Percentiles rank a stretch among this genome's conserved stretches.
Conservation (phyloP, 352 stramenopile species). For the Discostella stelligera region DNA sequence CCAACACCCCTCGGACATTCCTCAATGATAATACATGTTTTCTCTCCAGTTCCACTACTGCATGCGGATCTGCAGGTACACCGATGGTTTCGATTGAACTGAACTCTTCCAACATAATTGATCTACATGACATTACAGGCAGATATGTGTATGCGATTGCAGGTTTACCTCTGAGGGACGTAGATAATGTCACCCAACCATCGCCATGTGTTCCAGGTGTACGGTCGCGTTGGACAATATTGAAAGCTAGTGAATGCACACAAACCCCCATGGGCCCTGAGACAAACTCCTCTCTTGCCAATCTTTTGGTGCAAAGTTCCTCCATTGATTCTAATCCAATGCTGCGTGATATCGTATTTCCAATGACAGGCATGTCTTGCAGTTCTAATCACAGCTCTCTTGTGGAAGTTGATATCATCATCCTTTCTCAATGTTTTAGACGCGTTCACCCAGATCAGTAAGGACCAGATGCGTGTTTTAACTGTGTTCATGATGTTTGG, state of each 20-base stretch:
- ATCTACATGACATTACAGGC: constrained; percentile 46
- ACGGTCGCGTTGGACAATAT: constrained; percentile 55
- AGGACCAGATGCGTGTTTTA: background rate
- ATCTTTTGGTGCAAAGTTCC: constrained; percentile 24
- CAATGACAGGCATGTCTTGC: constrained; percentile 36
- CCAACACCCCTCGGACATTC: constrained; percentile 57
- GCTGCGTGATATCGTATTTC: constrained; percentile 56
- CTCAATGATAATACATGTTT: constrained; percentile 57
- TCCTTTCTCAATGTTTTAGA: constrained; percentile 48
- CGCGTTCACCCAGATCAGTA: constrained; percentile 60
- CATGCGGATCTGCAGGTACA: constrained; percentile 44
- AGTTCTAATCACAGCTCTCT: constrained; percentile 16
- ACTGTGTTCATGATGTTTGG: constrained; percentile 3
- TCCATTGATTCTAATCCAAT: constrained; percentile 51
- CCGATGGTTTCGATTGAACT: constrained; percentile 48
- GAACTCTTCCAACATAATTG: constrained; percentile 44
- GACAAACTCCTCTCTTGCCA: constrained; percentile 46
- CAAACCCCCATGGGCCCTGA: constrained; percentile 25
- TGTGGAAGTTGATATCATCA: constrained; percentile 44
- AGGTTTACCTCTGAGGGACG: constrained; percentile 51
- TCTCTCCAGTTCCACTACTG: constrained; percentile 38
- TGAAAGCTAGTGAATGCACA: constrained; percentile 36
- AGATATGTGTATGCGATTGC: constrained; percentile 59
- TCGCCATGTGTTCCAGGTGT: constrained; percentile 45
- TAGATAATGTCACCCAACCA: constrained; percentile 24